A percentile compares a stretch with the other conserved stretches of the same genome.
phyloP scores from a whole-genome alignment of 2,329 filamentous ascomycete species.

The Ceratocystis variospora region DNA sequence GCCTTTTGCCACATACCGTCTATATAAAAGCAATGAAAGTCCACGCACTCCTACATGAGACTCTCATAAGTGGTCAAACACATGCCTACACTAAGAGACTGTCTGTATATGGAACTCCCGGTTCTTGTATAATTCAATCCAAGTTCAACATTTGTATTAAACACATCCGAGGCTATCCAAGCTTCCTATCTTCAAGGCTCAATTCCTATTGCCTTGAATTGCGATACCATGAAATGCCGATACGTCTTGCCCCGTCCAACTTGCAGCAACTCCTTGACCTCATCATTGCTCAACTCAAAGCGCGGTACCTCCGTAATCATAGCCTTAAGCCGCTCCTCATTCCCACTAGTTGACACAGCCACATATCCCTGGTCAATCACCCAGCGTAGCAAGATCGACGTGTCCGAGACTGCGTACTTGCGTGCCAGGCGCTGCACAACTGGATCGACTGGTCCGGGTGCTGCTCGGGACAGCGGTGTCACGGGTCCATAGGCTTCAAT shows the following conservation, averaged over 20 bases:
- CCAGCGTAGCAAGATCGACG: slow-evolving; percentile 5
- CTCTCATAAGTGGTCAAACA: too few species aligned
- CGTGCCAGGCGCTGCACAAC: not conserved
- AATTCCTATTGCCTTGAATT: slow-evolving; percentile 14
- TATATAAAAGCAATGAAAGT: too few species aligned
- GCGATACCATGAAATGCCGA: slow-evolving; percentile 1
- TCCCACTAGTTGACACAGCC: slow-evolving; percentile 18
- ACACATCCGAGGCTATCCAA: too few species aligned
- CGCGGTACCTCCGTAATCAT: slow-evolving; percentile 20
- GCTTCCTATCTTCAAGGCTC: not conserved
- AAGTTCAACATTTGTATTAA: too few species aligned
- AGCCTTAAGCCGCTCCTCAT: slow-evolving; percentile 19
- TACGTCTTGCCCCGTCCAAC: not conserved
- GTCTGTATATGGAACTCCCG: too few species aligned
- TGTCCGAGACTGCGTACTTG: slow-evolving; percentile 5
- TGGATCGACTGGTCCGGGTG: not conserved
- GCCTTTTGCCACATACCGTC: too few species aligned
- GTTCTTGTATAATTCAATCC: too few species aligned
- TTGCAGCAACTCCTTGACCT: slow-evolving; percentile 8
- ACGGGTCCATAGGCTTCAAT: slow-evolving; percentile 50
- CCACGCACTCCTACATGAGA: too few species aligned
- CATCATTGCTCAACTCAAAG: slow-evolving; percentile 14
- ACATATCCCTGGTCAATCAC: slow-evolving; percentile 12
- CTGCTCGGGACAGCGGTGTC: not conserved
- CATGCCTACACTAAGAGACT: too few species aligned